Percentiles rank a stretch among this genome's conserved stretches.
Evolutionary conservation across 345 rosid species (phyloP).

Genomic region (Rubroshorea leprosula): DNA sequence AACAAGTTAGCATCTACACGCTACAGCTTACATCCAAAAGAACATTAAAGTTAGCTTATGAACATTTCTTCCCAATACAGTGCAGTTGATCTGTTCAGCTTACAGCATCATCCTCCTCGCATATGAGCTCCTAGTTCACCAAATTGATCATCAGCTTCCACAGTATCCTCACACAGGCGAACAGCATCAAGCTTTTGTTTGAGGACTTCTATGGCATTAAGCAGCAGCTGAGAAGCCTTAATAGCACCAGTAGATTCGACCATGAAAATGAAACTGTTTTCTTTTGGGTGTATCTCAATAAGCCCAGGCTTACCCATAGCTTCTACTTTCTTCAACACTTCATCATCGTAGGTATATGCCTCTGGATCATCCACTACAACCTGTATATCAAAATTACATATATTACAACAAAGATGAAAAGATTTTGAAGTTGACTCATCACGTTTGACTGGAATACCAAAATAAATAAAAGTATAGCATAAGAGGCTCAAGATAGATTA

Average conservation of each 20-base stretch:
- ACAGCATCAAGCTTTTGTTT: conserved; percentile 92
- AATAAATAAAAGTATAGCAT: background rate
- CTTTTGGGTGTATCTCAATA: conserved; percentile 74
- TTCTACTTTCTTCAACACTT: conserved; percentile 82
- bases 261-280: conserved; percentile 81
- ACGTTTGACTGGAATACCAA: background rate
- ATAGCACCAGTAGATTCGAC: conserved; percentile 92
- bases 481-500: no score
- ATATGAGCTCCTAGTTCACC: conserved; percentile 98
- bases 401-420: no score
- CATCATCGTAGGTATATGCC: conserved; percentile 90
- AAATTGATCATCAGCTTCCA: conserved; percentile 96
- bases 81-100: background rate
- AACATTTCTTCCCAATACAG: background rate
- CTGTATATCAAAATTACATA: no score
- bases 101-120: conserved; percentile 68
- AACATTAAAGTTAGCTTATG: background rate
- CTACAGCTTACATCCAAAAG: background rate
- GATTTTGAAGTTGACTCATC: background rate
- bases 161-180: conserved; percentile 84
- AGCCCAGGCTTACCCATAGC: conserved; percentile 93
- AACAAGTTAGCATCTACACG: background rate
- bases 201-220: conserved; percentile 79
- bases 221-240: conserved; percentile 81
- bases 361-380: conserved; percentile 79